phyloP scores from a whole-genome alignment of 1,284 basidiomycete species.

The Moesziomyces sp. region DNA sequence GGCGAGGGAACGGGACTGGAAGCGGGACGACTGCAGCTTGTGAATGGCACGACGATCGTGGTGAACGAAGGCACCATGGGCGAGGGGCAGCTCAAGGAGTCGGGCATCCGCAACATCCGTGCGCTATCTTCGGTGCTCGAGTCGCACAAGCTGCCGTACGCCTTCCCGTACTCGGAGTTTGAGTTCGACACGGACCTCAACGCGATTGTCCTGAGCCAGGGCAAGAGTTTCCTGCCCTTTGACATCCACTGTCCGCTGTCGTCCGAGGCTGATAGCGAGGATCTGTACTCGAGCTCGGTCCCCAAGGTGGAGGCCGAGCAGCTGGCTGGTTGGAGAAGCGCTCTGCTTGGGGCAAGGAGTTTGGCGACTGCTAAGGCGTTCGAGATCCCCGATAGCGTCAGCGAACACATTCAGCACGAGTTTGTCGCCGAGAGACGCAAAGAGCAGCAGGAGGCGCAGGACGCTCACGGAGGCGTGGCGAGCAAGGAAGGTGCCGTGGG shows the following conservation, averaged over 20 bases:
- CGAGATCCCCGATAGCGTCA: slow-evolving; percentile 55
- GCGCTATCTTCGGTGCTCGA: slow-evolving; percentile 78
- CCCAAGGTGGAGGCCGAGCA: slow-evolving; percentile 16
- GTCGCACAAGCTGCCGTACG: slow-evolving; percentile 79
- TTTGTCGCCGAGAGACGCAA: slow-evolving; percentile 55
- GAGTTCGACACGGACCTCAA: slow-evolving; percentile 79
- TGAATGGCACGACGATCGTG: slow-evolving; percentile 75
- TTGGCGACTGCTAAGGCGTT: slow-evolving; percentile 44
- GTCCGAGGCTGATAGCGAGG: not conserved
- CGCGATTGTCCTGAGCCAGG: slow-evolving; percentile 76
- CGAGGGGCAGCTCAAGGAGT: slow-evolving; percentile 77
- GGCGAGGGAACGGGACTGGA: slow-evolving; percentile 80
- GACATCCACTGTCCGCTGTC: slow-evolving; percentile 54
- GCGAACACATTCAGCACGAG: slow-evolving; percentile 59
- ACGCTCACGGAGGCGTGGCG: slow-evolving; percentile 16
- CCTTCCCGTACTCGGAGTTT: slow-evolving; percentile 81
- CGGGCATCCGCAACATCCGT: slow-evolving; percentile 77
- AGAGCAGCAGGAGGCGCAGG: slow-evolving; percentile 26
- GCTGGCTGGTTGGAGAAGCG: slow-evolving; percentile 31
- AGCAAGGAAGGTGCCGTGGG: slow-evolving; percentile 19
- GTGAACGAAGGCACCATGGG: slow-evolving; percentile 77
- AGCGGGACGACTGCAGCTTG: slow-evolving; percentile 80
- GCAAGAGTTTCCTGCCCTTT: slow-evolving; percentile 70
- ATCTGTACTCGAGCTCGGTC: slow-evolving; percentile 10
- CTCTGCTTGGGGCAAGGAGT: slow-evolving; percentile 29